A percentile compares a stretch with the other conserved stretches of the same genome.
Conservation (phyloP, 257 asterid species). For the Phtheirospermum japonicum region DNA sequence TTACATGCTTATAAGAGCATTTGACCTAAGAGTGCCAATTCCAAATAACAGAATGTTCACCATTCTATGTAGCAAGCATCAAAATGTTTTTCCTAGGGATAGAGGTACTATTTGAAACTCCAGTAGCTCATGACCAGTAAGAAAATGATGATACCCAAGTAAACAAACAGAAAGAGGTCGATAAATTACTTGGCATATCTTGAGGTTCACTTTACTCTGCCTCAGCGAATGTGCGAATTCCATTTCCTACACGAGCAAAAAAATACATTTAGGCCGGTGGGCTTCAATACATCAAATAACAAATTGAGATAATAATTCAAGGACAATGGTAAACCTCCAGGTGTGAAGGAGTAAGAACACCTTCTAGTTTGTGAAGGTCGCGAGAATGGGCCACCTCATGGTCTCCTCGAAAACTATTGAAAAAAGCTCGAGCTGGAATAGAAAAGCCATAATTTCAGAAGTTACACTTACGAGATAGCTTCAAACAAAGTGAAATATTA, state of each 20-base stretch:
- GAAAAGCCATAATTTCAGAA: slow-evolving; percentile 25
- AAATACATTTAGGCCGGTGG: slow-evolving; percentile 25
- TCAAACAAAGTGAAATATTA: slow-evolving; percentile 14
- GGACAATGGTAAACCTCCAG: slow-evolving; percentile 61
- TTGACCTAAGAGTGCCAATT: too few species aligned
- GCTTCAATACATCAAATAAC: slow-evolving; percentile 26
- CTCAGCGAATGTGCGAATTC: slow-evolving; percentile 89
- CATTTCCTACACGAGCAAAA: slow-evolving; percentile 64
- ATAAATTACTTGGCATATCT: slow-evolving; percentile 72
- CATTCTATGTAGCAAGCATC: neutral
- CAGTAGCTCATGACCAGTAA: neutral
- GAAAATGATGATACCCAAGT: neutral
- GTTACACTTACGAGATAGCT: slow-evolving; percentile 8
- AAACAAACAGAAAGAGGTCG: neutral
- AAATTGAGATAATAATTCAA: slow-evolving; percentile 15
- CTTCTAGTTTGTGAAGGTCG: slow-evolving; percentile 89
- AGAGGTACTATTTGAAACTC: neutral
- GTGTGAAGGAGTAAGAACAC: slow-evolving; percentile 93
- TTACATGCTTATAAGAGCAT: too few species aligned
- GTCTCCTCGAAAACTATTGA: slow-evolving; percentile 87
- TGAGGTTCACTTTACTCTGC: slow-evolving; percentile 85
- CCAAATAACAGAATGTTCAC: neutral
- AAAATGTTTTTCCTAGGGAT: neutral
- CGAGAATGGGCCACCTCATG: slow-evolving; percentile 90
- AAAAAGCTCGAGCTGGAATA: slow-evolving; percentile 74